Evolutionary conservation across 495 filamentous ascomycete species (phyloP), one percentile per base, ranked within the genome.

Genomic region (Penicillium turbatum): DNA sequence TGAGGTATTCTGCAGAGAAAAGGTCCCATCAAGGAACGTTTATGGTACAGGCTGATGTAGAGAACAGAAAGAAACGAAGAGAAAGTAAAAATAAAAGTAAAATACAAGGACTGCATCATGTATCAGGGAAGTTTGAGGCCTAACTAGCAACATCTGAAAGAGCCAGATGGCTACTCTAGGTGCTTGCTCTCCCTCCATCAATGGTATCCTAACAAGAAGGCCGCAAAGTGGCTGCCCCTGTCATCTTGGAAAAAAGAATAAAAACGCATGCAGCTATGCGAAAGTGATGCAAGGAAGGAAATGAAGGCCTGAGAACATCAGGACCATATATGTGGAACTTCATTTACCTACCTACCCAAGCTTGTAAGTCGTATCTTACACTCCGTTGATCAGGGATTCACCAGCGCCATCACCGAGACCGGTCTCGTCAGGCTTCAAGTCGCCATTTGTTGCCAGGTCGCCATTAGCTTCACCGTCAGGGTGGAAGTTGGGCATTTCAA

Each of bases 341-440:
- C 13, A 51, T 9, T 10, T 3, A 13, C 16, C 8, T 10, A 17
- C n/a, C 24, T 26, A 17, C 15, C 27, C 15, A 8, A 42, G 10
- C 21, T 27, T 17, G 17, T 2, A 24, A 24, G 21, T 24, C 21
- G 21, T 13, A 9, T 24, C 15, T 51, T 30, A 51, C 12, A 63
- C 67, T 12, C 72, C 74, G 35, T 74, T 76, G n/a, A 67, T 66
- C 49, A 71, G 40, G 41, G 68, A 8, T 1, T 70, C 66, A 16
- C 49, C 48, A 29, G 10, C 36, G 2, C 51, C 47, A 32, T 62
- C 56, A 24, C 44, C 47, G 9, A 58, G 19, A 16, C 39, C 61
- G 15, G 38, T 39, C 24, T 53, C 63, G 29, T 68, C 66, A 12
- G 48, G 13, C 7, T 62, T 64, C 15, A 58, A 17, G 44, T 68